phyloP scores from a whole-genome alignment of 495 filamentous ascomycete genomes.

The Terfezia claveryi region DNA sequence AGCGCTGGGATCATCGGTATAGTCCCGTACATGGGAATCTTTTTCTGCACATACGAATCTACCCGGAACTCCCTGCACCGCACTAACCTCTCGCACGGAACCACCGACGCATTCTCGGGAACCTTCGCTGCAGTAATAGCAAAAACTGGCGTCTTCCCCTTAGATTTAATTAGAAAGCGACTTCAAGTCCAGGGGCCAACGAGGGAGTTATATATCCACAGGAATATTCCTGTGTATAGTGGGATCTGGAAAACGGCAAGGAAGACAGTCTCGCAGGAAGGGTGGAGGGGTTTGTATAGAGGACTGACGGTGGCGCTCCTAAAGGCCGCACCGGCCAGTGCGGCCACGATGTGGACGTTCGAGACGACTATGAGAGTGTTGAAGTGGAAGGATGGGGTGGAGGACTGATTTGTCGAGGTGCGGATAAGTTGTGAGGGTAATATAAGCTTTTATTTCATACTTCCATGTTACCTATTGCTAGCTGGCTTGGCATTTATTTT shows the following conservation, averaged over 20 bases:
- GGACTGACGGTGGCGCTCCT: slow-evolving; percentile 72
- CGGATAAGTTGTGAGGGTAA: too few relatives aligned
- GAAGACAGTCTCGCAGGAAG: slow-evolving; percentile 48
- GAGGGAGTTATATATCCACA: slow-evolving; percentile 51
- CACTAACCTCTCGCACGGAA: slow-evolving; percentile 28
- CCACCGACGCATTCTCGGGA: slow-evolving; percentile 61
- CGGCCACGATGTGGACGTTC: slow-evolving; percentile 97
- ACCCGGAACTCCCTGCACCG: slow-evolving; percentile 20
- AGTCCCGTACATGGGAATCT: slow-evolving; percentile 87
- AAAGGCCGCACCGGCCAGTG: slow-evolving; percentile 87
- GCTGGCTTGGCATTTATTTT: too few relatives aligned
- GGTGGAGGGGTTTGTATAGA: slow-evolving; percentile 60
- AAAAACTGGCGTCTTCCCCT: slow-evolving; percentile 76
- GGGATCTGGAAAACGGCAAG: slow-evolving; percentile 42
- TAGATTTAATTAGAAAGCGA: slow-evolving; percentile 84
- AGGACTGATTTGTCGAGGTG: neutral
- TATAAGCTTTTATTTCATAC: too few relatives aligned
- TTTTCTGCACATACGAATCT: slow-evolving; percentile 74
- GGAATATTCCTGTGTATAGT: slow-evolving; percentile 59
- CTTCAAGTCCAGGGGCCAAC: slow-evolving; percentile 92
- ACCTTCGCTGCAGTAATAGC: slow-evolving; percentile 53
- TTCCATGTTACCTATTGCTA: too few relatives aligned
- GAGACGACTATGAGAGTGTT: slow-evolving; percentile 45
- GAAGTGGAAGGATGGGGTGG: slow-evolving; percentile 23
- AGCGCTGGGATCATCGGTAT: slow-evolving; percentile 64